These are phyloP conservation scores for Apium graveolens DNA, from an alignment of 129 eudicot genomes.

Conservation along the genomic window DNA sequence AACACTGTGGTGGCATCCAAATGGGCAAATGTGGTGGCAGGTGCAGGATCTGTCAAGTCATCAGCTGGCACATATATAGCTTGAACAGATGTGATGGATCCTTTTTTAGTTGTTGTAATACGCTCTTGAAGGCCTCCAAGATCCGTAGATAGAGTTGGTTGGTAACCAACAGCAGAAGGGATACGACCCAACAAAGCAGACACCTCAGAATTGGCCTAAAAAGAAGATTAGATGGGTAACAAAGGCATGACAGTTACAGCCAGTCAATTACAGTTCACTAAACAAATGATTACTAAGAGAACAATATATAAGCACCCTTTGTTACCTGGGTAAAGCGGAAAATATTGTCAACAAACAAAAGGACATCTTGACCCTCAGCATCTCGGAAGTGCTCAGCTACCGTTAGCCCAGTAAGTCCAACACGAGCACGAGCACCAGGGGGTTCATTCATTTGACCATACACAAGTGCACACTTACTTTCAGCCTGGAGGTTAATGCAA, in stretches of 20 bases:
- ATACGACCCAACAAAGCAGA: slow-evolving; percentile 99
- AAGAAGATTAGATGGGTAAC: neutral
- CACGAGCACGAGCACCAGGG: slow-evolving; percentile 99
- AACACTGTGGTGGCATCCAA: slow-evolving; percentile 99
- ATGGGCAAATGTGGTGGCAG: slow-evolving; percentile 98
- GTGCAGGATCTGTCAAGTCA: slow-evolving; percentile 99
- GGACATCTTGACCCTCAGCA: slow-evolving; percentile 99
- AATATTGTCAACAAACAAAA: slow-evolving; percentile 88
- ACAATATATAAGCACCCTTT: neutral
- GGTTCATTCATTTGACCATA: slow-evolving; percentile 99
- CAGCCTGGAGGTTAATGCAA: slow-evolving; percentile 27
- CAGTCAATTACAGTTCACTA: slow-evolving; percentile 4
- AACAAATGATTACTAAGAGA: neutral
- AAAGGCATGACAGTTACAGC: neutral
- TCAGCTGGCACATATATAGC: slow-evolving; percentile 99
- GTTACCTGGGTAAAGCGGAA: slow-evolving; percentile 92
- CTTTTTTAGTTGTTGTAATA: slow-evolving; percentile 93
- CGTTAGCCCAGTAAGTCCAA: slow-evolving; percentile 93
- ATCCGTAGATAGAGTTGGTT: slow-evolving; percentile 96
- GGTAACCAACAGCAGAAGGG: slow-evolving; percentile 99
- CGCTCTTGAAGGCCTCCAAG: slow-evolving; percentile 99
- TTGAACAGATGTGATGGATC: slow-evolving; percentile 95
- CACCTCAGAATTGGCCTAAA: slow-evolving; percentile 96
- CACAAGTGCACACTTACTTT: slow-evolving; percentile 97
- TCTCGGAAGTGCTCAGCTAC: slow-evolving; percentile 99